Base-by-base conservation (phyloP, 331 rosid species). In the Acacia pycnantha region DNA sequence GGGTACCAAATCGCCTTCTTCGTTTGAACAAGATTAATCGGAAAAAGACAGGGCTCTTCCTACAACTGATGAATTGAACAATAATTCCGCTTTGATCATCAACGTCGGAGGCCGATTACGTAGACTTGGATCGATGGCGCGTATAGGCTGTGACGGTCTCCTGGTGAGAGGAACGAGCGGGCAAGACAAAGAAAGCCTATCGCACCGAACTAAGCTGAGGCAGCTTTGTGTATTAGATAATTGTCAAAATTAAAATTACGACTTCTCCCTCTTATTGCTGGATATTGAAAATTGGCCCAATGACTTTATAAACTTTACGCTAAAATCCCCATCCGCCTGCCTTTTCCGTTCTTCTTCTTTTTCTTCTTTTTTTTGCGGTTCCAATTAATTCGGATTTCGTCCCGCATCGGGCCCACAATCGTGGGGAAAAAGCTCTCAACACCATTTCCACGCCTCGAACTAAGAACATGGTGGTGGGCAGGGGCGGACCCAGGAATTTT, bases 1-100 rank as follows among this genome's bases (percentile, higher is more conserved):
- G 54, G 71, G 66, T 58, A 77, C 85, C 85, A 21, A 29, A 76
- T 35, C 9, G 66, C 27, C 22, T 33, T 58, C 54, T 56, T 27
- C 11, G 51, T 29, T 29, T 1, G 66, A 82, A 58, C 26, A 31
- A 35, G 71, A 69, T 70, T 66, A 58, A 82, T 54, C 22, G 65
- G 44, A 14, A n/a, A 68, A 69, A 46, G 44, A 29, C 54, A 12
- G 77, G 37, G 56, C 33, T 76, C 59, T 54, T 75, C 15, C 11
- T 37, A 8, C 4, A 19, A 56, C 10, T 5, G 53, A 54, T 26
- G 24, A 61, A 61, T 43, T 43, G 56, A 43, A 14, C 15, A 16
- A 15, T 16, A n/a, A 43, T 43, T 43, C 65, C 44, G 10, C 44
- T 59, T 44, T 26, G 19, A 61, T 77, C 21, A 18, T 37, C 19